phyloP scores from a whole-genome alignment of 495 filamentous ascomycete genomes.

The Hypoxylon fragiforme region DNA sequence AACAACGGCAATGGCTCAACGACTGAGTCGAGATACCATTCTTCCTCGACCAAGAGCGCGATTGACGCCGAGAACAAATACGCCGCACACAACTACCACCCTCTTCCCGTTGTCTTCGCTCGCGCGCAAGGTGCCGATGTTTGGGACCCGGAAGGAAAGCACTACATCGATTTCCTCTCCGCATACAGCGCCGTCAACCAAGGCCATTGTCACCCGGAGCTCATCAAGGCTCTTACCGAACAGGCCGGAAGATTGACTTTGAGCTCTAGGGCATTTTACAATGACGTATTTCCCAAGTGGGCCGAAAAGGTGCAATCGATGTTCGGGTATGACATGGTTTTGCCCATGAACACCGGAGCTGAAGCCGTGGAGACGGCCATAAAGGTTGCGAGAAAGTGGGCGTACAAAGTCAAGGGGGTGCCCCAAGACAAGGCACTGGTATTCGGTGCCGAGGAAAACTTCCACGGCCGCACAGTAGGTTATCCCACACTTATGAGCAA shows the following conservation, averaged over 20 bases:
- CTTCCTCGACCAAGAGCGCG: constrained; percentile 74
- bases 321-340: constrained; percentile 97
- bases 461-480: constrained; percentile 92
- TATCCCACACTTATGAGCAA: not conserved
- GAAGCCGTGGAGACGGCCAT: constrained; percentile 98
- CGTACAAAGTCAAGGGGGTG: constrained; percentile 94
- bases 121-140: constrained; percentile 81
- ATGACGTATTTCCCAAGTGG: constrained; percentile 97
- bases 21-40: constrained; percentile 68
- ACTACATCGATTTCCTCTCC: constrained; percentile 97
- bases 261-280: constrained; percentile 95
- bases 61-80: constrained; percentile 79
- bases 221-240: constrained; percentile 84
- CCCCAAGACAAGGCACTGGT: constrained; percentile 81
- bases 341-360: constrained; percentile 99
- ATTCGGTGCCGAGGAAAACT: constrained; percentile 86
- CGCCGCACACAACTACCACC: constrained; percentile 99
- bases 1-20: constrained; percentile 38
- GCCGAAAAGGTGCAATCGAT: constrained; percentile 83
- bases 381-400: constrained; percentile 98
- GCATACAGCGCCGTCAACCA: constrained; percentile 99
- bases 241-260: constrained; percentile 90
- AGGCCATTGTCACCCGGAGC: constrained; percentile 96
- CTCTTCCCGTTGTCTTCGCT: constrained; percentile 89
- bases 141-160: constrained; percentile 96